Evolutionary conservation across 78 protist species (phyloP).

Genomic region (Paulinella micropora): DNA sequence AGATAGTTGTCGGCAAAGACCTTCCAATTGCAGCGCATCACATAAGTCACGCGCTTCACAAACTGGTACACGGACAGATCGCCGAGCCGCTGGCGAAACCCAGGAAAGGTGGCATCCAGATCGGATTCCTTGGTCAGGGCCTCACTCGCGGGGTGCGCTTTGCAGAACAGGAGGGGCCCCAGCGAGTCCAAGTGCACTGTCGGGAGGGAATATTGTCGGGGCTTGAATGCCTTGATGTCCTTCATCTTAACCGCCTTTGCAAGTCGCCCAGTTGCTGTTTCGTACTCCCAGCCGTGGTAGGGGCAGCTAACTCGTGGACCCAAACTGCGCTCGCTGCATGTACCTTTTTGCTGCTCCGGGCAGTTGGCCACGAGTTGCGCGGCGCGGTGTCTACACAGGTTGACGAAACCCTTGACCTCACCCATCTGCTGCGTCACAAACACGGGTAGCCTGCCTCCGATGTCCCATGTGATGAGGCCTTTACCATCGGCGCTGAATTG

Average conservation of each 20-base stretch:
- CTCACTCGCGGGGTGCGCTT: not conserved
- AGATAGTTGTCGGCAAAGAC: not conserved
- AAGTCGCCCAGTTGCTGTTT: not conserved
- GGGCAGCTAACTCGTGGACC: too few relatives aligned
- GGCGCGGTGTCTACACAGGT: too few relatives aligned
- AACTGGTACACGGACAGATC: not conserved
- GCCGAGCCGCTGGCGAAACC: not conserved
- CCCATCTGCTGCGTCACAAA: too few relatives aligned
- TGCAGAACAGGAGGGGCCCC: not conserved
- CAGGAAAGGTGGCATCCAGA: not conserved
- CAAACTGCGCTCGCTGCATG: too few relatives aligned
- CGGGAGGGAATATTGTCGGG: not conserved
- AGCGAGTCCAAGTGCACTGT: not conserved
- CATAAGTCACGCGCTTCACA: not conserved
- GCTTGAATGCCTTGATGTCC: not conserved
- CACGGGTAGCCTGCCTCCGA: too few relatives aligned
- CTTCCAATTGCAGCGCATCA: not conserved
- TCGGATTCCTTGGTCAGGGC: not conserved
- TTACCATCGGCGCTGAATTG: too few relatives aligned
- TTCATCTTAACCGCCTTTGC: not conserved
- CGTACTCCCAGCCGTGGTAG: not conserved
- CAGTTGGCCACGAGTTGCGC: too few relatives aligned
- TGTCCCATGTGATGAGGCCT: too few relatives aligned
- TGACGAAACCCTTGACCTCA: too few relatives aligned
- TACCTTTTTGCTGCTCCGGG: too few relatives aligned